These are phyloP conservation scores for Botrytis fragariae DNA, from an alignment of 2,329 filamentous ascomycete genomes.

Conservation along the genomic window DNA sequence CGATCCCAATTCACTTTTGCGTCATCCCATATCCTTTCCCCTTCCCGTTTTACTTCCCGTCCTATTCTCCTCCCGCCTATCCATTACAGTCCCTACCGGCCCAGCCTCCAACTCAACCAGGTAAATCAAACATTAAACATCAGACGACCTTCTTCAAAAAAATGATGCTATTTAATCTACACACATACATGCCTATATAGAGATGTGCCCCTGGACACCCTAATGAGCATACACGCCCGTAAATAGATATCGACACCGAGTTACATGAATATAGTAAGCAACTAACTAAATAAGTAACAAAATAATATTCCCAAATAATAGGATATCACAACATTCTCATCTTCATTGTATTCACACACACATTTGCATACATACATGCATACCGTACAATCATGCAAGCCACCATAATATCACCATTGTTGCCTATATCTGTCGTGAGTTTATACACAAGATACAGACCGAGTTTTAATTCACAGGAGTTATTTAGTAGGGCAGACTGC, in stretches of 20 bases:
- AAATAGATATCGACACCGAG: background rate
- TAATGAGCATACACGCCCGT: background rate
- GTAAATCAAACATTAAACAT: background rate
- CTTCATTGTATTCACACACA: background rate
- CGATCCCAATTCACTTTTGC: background rate
- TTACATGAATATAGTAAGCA: background rate
- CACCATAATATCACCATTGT: background rate
- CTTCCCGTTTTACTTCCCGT: background rate
- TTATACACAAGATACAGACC: background rate
- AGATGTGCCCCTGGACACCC: background rate
- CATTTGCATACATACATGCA: background rate
- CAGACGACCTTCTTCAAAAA: background rate
- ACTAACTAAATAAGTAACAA: rapidly evolving
- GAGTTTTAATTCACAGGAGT: rapidly evolving
- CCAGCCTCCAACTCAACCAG: background rate
- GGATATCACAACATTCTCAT: background rate
- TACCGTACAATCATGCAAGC: background rate
- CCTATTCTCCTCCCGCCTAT: background rate
- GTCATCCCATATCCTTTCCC: background rate
- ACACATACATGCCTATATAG: background rate
- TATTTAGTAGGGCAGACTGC: background rate
- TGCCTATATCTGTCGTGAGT: background rate
- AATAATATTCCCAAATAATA: background rate
- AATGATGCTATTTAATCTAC: rapidly evolving
- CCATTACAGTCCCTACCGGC: background rate